Percentiles rank a stretch among this genome's conserved stretches.
phyloP scores from a whole-genome alignment of 345 rosid genomes.

The Moricandia moricandioides region DNA sequence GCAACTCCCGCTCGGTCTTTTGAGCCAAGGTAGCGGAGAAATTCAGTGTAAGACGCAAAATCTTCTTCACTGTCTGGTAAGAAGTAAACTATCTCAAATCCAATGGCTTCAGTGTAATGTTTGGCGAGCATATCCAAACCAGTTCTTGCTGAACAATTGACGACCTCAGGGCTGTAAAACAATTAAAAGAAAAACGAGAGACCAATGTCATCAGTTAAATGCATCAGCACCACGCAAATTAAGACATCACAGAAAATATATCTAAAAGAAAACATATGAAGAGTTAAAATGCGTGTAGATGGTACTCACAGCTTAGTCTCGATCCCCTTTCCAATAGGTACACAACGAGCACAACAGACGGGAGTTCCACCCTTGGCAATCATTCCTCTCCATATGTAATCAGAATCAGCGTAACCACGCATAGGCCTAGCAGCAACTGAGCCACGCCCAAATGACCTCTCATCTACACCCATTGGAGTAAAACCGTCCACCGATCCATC shows the following conservation, averaged over 20 bases:
- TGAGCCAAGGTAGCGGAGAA: conserved; percentile 86
- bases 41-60: conserved; percentile 96
- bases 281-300: not conserved
- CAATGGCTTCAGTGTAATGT: conserved; percentile 76
- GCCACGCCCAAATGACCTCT: conserved; percentile 45
- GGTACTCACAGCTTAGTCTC: conserved; percentile 55
- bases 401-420: conserved; percentile 47
- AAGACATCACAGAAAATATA: not conserved
- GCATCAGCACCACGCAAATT: not conserved
- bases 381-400: conserved; percentile 63
- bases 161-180: conserved; percentile 70
- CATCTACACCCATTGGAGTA: conserved; percentile 40
- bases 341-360: conserved; percentile 60
- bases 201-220: not conserved
- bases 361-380: conserved; percentile 69
- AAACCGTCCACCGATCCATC: conserved; percentile 54
- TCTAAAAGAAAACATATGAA: not conserved
- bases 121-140: conserved; percentile 87
- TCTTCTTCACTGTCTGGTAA: conserved; percentile 93
- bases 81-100: conserved; percentile 85
- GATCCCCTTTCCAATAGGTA: conserved; percentile 49
- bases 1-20: conserved; percentile 98
- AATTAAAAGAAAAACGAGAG: not conserved
- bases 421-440: conserved; percentile 35
- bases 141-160: conserved; percentile 97